Evolutionary conservation across 257 asterid species (phyloP).

Genomic region (Salvia hispanica): DNA sequence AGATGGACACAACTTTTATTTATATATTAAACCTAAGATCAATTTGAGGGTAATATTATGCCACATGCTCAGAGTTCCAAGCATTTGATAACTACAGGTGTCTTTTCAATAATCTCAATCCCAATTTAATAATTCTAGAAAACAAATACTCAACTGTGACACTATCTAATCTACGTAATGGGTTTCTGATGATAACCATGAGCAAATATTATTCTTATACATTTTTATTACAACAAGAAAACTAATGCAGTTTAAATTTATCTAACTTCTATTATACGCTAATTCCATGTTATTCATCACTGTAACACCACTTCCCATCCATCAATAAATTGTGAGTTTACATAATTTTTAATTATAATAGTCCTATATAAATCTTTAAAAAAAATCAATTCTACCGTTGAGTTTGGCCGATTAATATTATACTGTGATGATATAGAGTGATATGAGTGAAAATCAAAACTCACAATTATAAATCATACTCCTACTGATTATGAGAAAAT

Average conservation of each 20-base stretch:
- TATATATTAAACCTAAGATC: not conserved
- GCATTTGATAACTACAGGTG: not conserved
- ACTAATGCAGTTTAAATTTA: not conserved
- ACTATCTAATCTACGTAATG: not conserved
- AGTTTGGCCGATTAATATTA: no score
- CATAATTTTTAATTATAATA: no score
- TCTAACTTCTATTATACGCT: no score
- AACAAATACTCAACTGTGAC: slow-evolving; percentile 8
- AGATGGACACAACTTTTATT: not conserved
- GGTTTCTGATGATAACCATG: not conserved
- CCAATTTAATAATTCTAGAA: slow-evolving; percentile 11
- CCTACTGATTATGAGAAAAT: no score
- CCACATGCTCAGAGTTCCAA: slow-evolving; percentile 21
- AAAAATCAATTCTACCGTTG: no score
- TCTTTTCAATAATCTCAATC: slow-evolving; percentile 1
- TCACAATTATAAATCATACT: no score
- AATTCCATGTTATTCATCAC: no score
- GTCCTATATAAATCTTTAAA: no score
- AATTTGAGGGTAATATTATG: slow-evolving; percentile 9
- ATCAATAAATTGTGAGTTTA: no score
- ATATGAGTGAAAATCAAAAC: no score
- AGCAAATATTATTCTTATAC: not conserved
- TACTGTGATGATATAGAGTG: no score
- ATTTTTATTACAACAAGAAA: not conserved
- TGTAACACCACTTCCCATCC: no score